phyloP scores from a whole-genome alignment of 164 flowering plant species.

The Buxus sempervirens region DNA sequence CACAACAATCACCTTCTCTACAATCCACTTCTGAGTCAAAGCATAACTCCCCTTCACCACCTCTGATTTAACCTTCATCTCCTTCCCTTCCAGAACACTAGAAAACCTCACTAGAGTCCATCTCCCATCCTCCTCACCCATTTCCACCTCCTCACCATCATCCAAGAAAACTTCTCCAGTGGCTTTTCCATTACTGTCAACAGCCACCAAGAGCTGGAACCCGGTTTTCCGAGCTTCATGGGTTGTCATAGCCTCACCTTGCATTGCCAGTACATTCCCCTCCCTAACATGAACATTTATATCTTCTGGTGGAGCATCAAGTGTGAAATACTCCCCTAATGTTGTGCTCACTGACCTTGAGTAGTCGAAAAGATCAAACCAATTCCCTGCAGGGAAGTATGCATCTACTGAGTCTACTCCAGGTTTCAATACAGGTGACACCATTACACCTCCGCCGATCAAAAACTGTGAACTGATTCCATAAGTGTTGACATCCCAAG shows the following conservation, averaged over 20 bases:
- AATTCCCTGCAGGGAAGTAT: constrained; percentile 74
- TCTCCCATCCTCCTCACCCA: constrained; percentile 45
- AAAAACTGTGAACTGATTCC: constrained; percentile 61
- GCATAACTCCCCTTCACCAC: constrained; percentile 58
- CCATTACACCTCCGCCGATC: constrained; percentile 61
- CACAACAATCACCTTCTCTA: constrained; percentile 46
- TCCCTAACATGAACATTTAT: constrained; percentile 67
- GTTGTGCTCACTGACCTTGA: constrained; percentile 30
- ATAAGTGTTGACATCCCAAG: constrained; percentile 53
- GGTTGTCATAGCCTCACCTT: constrained; percentile 68
- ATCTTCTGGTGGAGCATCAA: constrained; percentile 55
- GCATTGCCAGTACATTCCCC: constrained; percentile 67
- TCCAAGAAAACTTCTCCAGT: constrained; percentile 71
- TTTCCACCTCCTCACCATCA: constrained; percentile 60
- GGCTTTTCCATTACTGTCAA: constrained; percentile 28
- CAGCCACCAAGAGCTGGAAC: constrained; percentile 53
- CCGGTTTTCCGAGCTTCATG: constrained; percentile 46
- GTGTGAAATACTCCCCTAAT: constrained; percentile 37
- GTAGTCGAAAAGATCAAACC: constrained; percentile 65
- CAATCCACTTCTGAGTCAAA: constrained; percentile 38
- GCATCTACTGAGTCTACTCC: constrained; percentile 55
- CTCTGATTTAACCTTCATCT: constrained; percentile 32
- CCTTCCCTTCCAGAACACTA: constrained; percentile 16
- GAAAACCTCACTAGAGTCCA: constrained; percentile 59
- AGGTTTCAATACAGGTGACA: constrained; percentile 59